phyloP scores from a whole-genome alignment of 163 green algal species.

The Volvox carteri region DNA sequence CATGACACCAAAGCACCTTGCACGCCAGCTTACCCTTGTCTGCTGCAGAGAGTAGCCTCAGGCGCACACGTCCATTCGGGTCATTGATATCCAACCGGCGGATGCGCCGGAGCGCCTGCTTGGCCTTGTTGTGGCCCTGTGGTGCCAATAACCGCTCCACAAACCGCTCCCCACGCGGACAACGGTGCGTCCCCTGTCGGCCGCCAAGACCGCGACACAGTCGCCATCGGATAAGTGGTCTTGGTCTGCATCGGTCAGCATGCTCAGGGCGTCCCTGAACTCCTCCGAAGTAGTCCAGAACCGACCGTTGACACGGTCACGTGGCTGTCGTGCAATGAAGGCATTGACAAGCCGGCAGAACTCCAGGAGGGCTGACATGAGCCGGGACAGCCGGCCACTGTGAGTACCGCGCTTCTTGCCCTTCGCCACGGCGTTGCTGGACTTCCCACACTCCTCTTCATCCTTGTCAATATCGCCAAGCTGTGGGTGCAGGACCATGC shows the following conservation, averaged over 20 bases:
- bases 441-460: too few relatives aligned
- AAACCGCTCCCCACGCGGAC: not conserved
- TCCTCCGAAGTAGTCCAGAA: not conserved
- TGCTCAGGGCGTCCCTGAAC: not conserved
- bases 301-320: not conserved
- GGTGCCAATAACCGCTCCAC: not conserved
- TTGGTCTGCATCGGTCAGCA: not conserved
- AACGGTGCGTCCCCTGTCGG: not conserved
- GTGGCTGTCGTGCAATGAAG: not conserved
- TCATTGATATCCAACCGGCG: not conserved
- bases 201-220: constrained; percentile 1
- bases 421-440: not conserved
- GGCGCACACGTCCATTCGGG: not conserved
- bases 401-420: not conserved
- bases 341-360: not conserved
- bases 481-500: too few relatives aligned
- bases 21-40: not conserved
- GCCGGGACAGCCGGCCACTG: not conserved
- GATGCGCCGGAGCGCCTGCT: not conserved
- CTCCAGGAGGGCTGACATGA: not conserved
- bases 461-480: too few relatives aligned
- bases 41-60: not conserved
- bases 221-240: not conserved
- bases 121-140: not conserved
- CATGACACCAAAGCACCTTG: not conserved